Conservation (phyloP, 2,329 filamentous ascomycete species). For the Pseudogymnoascus sp. region DNA sequence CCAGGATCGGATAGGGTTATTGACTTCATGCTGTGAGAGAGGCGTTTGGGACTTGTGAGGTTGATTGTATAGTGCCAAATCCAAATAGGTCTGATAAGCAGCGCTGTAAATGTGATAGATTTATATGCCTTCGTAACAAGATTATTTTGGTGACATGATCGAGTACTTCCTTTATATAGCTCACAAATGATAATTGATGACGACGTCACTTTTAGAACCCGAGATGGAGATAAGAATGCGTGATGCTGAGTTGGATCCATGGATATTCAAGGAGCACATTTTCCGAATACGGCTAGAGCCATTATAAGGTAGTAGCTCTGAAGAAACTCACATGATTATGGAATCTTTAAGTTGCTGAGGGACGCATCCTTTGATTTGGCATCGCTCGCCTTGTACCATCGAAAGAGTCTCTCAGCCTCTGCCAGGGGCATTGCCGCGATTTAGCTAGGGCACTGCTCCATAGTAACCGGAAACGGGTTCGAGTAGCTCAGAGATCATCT, state of each 20-base stretch:
- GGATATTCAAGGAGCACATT: background rate
- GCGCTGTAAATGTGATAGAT: background rate
- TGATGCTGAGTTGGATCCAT: background rate
- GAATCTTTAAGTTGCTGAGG: background rate
- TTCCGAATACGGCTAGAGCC: background rate
- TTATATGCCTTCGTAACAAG: background rate
- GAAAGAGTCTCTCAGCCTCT: background rate
- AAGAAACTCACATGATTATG: background rate
- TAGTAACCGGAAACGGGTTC: too few relatives aligned
- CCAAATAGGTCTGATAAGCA: background rate
- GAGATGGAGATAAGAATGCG: background rate
- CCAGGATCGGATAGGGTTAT: slow-evolving; percentile 25
- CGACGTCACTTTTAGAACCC: background rate
- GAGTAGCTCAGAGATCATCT: too few relatives aligned
- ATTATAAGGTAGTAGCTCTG: too few relatives aligned
- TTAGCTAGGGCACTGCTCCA: background rate
- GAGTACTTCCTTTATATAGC: too few relatives aligned
- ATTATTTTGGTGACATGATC: too few relatives aligned
- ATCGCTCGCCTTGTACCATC: too few relatives aligned
- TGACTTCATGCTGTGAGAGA: slow-evolving; percentile 24
- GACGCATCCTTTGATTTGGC: background rate
- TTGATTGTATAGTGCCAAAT: background rate
- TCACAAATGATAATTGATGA: background rate
- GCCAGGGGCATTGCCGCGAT: background rate
- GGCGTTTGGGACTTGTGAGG: background rate